A percentile compares a stretch with the other conserved stretches of the same genome.
These are phyloP conservation scores for Maudiozyma pseudohumilis DNA, from an alignment of 805 yeast genomes.

Conservation along the genomic window DNA sequence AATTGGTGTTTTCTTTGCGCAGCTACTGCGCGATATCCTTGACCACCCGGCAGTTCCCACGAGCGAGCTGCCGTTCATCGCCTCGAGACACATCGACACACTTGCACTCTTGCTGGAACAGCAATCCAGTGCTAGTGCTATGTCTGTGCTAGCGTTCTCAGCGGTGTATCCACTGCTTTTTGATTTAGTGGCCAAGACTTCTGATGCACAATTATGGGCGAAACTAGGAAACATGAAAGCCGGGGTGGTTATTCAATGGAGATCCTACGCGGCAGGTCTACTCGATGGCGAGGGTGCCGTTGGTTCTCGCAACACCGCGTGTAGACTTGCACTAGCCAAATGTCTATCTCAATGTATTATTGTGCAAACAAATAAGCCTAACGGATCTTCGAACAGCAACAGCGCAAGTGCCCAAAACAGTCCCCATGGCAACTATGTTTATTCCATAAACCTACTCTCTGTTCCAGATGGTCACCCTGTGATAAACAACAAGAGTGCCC, in stretches of 20 bases:
- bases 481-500: conserved; percentile 35
- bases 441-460: conserved; percentile 35
- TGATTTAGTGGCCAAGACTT: conserved; percentile 35
- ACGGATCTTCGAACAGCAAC: background rate
- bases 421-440: background rate
- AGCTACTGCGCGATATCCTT: conserved; percentile 19
- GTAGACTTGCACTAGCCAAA: conserved; percentile 61
- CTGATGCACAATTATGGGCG: conserved; percentile 41
- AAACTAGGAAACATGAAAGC: conserved; percentile 46
- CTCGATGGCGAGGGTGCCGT: conserved; percentile 35
- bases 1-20: conserved; percentile 17
- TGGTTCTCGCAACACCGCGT: too few species aligned
- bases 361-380: conserved; percentile 34
- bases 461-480: conserved; percentile 56
- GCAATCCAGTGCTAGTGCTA: too few species aligned
- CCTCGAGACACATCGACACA: conserved; percentile 19
- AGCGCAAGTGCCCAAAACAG: background rate
- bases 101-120: too few species aligned
- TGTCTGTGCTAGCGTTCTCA: conserved; percentile 33
- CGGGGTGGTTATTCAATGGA: conserved; percentile 52
- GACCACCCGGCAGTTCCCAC: conserved; percentile 15
- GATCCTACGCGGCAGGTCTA: conserved; percentile 24
- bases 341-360: conserved; percentile 53
- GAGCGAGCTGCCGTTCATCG: conserved; percentile 26
- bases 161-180: conserved; percentile 39